Percentiles rank a stretch among this genome's conserved stretches.
Conservation (phyloP, 1,284 basidiomycete species). For the Pseudozyma sp. region DNA sequence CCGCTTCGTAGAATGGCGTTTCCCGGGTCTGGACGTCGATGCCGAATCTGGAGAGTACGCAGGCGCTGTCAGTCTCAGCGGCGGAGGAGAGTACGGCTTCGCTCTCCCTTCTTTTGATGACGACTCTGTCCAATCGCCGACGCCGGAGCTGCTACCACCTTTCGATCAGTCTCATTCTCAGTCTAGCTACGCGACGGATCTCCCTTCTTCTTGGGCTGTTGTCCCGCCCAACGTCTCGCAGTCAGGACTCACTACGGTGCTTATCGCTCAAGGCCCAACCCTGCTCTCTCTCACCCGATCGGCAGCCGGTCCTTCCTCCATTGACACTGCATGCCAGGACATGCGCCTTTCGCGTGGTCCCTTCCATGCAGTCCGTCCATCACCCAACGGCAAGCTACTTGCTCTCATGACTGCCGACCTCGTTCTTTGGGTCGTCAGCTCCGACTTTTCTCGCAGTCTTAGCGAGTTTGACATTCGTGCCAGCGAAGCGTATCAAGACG, state of each 20-base stretch:
- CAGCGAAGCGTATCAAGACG: slow-evolving; percentile 51
- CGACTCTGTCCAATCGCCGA: slow-evolving; percentile 15
- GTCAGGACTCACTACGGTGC: slow-evolving; percentile 39
- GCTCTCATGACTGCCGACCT: slow-evolving; percentile 81
- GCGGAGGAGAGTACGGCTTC: slow-evolving; percentile 38
- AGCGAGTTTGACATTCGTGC: slow-evolving; percentile 77
- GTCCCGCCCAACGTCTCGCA: slow-evolving; percentile 35
- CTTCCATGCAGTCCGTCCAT: slow-evolving; percentile 85
- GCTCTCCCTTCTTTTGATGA: slow-evolving; percentile 40
- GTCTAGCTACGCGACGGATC: slow-evolving; percentile 1
- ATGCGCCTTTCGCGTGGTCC: slow-evolving; percentile 84
- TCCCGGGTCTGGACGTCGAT: slow-evolving; percentile 78
- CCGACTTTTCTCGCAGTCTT: slow-evolving; percentile 88
- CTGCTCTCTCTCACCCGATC: slow-evolving; percentile 48
- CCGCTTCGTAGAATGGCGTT: slow-evolving; percentile 77
- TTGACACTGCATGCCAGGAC: slow-evolving; percentile 48
- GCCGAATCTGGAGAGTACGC: slow-evolving; percentile 36
- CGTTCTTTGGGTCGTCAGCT: slow-evolving; percentile 90
- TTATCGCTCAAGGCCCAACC: slow-evolving; percentile 40
- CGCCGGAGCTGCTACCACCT: slow-evolving; percentile 34
- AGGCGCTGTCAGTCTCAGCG: slow-evolving; percentile 26
- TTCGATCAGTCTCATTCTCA: slow-evolving; percentile 12
- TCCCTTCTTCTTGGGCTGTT: slow-evolving; percentile 49
- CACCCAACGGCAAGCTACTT: slow-evolving; percentile 92
- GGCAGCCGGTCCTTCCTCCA: slow-evolving; percentile 37